Evolutionary conservation across 225 moss, liverwort and hornwort genomes (phyloP), one percentile per base, ranked within the genome.

Genomic region (Takakia lepidozioides): DNA sequence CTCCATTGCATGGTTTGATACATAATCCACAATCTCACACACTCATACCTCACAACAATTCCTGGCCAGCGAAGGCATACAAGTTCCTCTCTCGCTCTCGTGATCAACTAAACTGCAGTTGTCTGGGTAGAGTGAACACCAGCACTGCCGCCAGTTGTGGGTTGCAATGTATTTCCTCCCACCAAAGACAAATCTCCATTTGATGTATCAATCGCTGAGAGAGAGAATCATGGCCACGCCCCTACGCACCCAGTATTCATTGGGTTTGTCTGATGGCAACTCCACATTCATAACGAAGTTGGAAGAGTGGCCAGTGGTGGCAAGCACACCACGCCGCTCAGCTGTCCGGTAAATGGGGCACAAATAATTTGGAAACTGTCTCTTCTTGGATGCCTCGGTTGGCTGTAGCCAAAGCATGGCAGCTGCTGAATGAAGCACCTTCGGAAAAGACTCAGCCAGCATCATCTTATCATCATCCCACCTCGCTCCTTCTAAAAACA

Each of bases 211-310:
- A 49, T 84, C 80, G 35, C 69, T 73, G 8, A 76, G 63, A 19
- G 84, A 75, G 43, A 84, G 69, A 11, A 84, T 54, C 84, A 84
- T 75, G 63, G 80, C 84, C 25, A 84, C 80, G 3, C 84, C 80
- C 8, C 84, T 75, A 44, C 80, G 84, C 27, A 76, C 72, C 84
- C 80, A 84, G 45, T 58, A 66, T 35, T 84, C 76, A 29, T 62
- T 51, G 1, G 70, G 58, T 46, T 70, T 58, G 38, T 84, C 62
- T 1, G 72, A 69, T 0, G 75, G 80, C 10, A 80, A 43, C 40
- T 80, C 84, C 6, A 84, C 49, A 29, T 80, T 71, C 65, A 67
- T 72, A 32, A 80, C 84, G 25, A 84, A 84, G 38, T 84, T 84
- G 64, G 80, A 84, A 14, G 80, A 84, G 46, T 84, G 84, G 4